These are phyloP conservation scores for Madurella fahalii DNA, from an alignment of 2,329 filamentous ascomycete genomes.

Conservation along the genomic window DNA sequence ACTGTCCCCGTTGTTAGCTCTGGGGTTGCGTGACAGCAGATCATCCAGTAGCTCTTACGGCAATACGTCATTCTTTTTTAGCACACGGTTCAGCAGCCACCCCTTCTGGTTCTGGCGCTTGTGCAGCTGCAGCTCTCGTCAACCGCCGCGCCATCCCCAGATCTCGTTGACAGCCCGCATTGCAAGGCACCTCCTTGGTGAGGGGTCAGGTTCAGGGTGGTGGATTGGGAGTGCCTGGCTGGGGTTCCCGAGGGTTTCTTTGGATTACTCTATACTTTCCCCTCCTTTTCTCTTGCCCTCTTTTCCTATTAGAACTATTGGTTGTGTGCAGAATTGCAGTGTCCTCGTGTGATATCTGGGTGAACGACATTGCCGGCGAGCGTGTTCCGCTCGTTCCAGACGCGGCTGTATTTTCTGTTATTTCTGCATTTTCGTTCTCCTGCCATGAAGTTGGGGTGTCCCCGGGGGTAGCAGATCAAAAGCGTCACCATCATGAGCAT, in stretches of 20 bases:
- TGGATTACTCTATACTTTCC: background rate
- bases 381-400: slow-evolving; percentile 1
- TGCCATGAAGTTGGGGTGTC: slow-evolving; percentile 7
- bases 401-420: background rate
- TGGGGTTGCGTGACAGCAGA: background rate
- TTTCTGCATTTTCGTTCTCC: background rate
- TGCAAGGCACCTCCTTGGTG: background rate
- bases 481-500: slow-evolving; percentile 43
- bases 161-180: too few species aligned
- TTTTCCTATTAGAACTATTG: background rate
- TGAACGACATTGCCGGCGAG: background rate
- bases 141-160: too few species aligned
- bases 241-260: background rate
- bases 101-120: too few species aligned
- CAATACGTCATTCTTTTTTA: background rate
- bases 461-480: background rate
- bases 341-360: background rate
- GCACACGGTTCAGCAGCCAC: too few species aligned
- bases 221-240: background rate
- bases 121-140: too few species aligned
- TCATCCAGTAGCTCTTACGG: background rate
- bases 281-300: background rate
- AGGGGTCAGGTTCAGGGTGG: background rate
- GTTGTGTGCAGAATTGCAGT: background rate
- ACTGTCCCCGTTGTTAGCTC: background rate